Evolutionary conservation across 257 asterid genomes (phyloP).

Genomic region (Cordia subcordata): DNA sequence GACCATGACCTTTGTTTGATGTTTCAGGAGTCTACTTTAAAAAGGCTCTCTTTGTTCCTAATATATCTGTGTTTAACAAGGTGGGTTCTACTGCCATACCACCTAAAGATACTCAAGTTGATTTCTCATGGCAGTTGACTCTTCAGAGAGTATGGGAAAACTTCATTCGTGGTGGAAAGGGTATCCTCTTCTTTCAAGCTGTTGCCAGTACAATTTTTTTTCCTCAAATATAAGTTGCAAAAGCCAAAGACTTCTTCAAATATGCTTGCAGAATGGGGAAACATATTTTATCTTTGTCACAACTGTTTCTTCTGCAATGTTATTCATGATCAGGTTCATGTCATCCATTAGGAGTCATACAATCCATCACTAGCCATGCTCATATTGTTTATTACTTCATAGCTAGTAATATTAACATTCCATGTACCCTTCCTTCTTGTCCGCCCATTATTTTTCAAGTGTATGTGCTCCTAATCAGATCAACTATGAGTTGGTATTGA

Average conservation of each 20-base stretch:
- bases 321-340: too few relatives aligned
- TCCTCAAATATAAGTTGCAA: neutral
- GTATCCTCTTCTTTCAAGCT: conserved; percentile 19
- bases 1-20: neutral
- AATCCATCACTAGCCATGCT: too few relatives aligned
- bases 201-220: neutral
- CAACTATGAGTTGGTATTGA: too few relatives aligned
- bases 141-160: conserved; percentile 78
- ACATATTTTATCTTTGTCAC: neutral
- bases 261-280: neutral
- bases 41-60: conserved; percentile 78
- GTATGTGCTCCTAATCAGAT: too few relatives aligned
- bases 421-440: too few relatives aligned
- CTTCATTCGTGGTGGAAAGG: conserved; percentile 43
- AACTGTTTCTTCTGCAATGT: neutral
- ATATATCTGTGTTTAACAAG: conserved; percentile 64
- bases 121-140: conserved; percentile 69
- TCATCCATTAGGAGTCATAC: too few relatives aligned
- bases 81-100: conserved; percentile 40
- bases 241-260: neutral
- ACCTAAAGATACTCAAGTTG: conserved; percentile 49
- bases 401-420: too few relatives aligned
- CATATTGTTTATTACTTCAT: too few relatives aligned
- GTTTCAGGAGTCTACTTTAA: conserved; percentile 65
- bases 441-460: too few relatives aligned